Evolutionary conservation across 2,329 filamentous ascomycete species (phyloP).

Genomic region (Alternaria hordeiaustralica): DNA sequence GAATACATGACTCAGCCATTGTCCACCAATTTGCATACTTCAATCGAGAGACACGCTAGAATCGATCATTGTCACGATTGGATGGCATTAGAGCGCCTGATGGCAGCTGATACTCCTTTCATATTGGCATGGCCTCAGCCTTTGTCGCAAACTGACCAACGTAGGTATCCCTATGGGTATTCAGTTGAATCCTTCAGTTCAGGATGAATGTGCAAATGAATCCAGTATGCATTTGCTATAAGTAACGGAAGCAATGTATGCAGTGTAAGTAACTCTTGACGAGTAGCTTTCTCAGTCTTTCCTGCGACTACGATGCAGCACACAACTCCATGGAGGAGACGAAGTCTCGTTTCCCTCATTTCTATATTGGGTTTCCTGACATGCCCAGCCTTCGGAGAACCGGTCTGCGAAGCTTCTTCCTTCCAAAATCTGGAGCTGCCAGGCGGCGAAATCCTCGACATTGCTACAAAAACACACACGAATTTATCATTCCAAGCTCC

Average conservation of each 20-base stretch:
- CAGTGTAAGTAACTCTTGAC: not conserved
- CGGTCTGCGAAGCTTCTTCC: slow-evolving; percentile 1
- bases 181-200: not conserved
- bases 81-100: not conserved
- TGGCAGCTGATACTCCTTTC: not conserved
- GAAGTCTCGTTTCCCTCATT: not conserved
- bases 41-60: not conserved
- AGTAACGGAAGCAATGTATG: not conserved
- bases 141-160: not conserved
- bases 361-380: not conserved
- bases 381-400: not conserved
- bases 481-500: slow-evolving; percentile 7
- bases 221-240: not conserved
- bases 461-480: slow-evolving; percentile 2
- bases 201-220: not conserved
- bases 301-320: not conserved
- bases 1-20: not conserved
- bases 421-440: slow-evolving; percentile 4
- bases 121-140: not conserved
- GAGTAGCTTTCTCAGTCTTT: not conserved
- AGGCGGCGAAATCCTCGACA: slow-evolving; percentile 4
- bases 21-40: not conserved
- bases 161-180: not conserved
- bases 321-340: not conserved
- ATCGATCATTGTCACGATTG: not conserved